Percentiles rank a stretch among this genome's conserved stretches.
phyloP scores from a whole-genome alignment of 2,329 filamentous ascomycete species.

The Alternaria sp. region DNA sequence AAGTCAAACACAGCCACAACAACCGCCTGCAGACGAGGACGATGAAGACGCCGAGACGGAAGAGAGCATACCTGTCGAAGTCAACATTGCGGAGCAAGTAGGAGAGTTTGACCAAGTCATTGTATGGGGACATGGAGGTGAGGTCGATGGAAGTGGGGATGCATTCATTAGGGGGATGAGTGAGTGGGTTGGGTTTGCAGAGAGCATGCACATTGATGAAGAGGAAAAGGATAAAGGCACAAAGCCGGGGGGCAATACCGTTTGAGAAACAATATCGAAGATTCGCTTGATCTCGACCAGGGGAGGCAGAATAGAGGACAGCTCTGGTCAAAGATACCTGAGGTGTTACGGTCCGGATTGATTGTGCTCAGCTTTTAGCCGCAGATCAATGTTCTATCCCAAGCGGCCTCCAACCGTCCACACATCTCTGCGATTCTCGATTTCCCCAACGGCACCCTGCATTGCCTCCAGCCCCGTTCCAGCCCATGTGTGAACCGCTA shows the following conservation, averaged over 20 bases:
- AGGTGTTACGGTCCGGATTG: not conserved
- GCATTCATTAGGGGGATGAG: constrained; percentile 76
- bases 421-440: not conserved
- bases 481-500: constrained; percentile 20
- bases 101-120: constrained; percentile 77
- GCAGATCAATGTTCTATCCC: not conserved
- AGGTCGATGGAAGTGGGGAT: constrained; percentile 70
- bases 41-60: constrained; percentile 28
- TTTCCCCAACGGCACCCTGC: not conserved
- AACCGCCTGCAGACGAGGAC: constrained; percentile 22
- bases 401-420: not conserved
- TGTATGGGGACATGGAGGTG: constrained; percentile 83
- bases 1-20: constrained; percentile 6
- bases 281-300: not conserved
- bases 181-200: constrained; percentile 82
- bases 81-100: constrained; percentile 65
- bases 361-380: not conserved
- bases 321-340: not conserved
- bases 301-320: not conserved
- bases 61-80: constrained; percentile 33
- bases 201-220: constrained; percentile 56
- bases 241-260: not conserved
- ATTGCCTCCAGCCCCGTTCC: not conserved
- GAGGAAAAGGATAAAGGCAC: constrained; percentile 10
- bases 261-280: not conserved